phyloP scores from a whole-genome alignment of 768 basidiomycete genomes.

The Coprinellus aureogranulatus region DNA sequence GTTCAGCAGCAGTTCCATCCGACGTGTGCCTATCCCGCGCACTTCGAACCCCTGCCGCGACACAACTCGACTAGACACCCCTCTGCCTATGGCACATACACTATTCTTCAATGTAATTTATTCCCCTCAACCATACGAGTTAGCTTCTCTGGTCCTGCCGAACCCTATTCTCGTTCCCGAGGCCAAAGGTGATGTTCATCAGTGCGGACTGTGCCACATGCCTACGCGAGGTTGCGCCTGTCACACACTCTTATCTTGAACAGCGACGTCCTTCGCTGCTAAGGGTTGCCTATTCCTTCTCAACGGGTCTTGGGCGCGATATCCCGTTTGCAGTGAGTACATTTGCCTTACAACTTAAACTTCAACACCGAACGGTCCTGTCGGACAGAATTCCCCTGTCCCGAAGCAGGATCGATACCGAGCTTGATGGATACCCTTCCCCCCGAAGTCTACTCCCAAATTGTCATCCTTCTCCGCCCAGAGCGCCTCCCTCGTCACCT shows the following conservation, averaged over 20 bases:
- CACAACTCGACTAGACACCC: neutral
- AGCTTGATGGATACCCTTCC: neutral
- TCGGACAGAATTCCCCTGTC: neutral
- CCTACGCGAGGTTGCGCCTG: too few relatives aligned
- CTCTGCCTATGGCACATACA: neutral
- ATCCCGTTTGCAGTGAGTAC: neutral
- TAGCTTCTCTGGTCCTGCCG: too few relatives aligned
- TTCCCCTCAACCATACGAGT: neutral
- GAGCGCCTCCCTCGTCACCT: too few relatives aligned
- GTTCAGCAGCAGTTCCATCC: neutral
- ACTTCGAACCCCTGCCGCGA: neutral
- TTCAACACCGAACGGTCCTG: neutral
- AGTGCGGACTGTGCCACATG: too few relatives aligned
- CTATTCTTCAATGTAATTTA: neutral
- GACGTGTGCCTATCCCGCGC: neutral
- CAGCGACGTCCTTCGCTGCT: too few relatives aligned
- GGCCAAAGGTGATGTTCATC: too few relatives aligned
- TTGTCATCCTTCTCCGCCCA: constrained; percentile 2
- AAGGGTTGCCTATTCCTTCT: neutral
- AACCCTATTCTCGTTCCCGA: too few relatives aligned
- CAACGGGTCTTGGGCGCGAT: neutral
- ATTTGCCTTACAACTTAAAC: neutral
- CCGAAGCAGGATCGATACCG: neutral
- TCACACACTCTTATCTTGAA: too few relatives aligned
- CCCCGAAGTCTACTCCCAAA: constrained; percentile 7